These are phyloP conservation scores for Heterobasidion annosum DNA, from an alignment of 1,284 basidiomycete genomes.

Conservation along the genomic window DNA sequence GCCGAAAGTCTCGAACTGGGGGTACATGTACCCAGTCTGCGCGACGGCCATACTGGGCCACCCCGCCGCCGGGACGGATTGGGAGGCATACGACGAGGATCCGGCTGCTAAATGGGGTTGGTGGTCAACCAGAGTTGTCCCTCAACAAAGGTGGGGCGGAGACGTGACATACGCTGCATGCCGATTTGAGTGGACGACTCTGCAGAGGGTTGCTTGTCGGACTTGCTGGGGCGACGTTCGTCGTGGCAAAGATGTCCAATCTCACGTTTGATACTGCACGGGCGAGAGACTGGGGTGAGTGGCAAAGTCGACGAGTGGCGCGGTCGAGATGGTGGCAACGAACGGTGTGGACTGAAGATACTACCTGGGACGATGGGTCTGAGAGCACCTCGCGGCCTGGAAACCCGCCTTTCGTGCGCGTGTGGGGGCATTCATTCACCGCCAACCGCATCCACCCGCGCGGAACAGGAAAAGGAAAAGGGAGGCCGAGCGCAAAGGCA, in stretches of 20 bases:
- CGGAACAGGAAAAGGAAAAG: slow-evolving; percentile 2
- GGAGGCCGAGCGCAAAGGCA: slow-evolving; percentile 5
- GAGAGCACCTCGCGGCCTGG: too few species aligned
- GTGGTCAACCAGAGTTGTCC: neutral
- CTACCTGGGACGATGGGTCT: neutral
- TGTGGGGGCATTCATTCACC: slow-evolving; percentile 1
- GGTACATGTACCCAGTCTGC: slow-evolving; percentile 46
- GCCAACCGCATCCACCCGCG: neutral
- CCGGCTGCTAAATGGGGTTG: slow-evolving; percentile 17
- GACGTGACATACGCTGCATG: slow-evolving; percentile 21
- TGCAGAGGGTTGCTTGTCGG: slow-evolving; percentile 29
- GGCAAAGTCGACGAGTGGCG: neutral
- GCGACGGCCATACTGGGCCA: slow-evolving; percentile 44
- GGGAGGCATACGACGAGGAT: slow-evolving; percentile 21
- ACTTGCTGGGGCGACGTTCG: slow-evolving; percentile 52
- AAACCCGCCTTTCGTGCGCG: too few species aligned
- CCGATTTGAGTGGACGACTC: slow-evolving; percentile 16
- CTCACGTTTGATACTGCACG: slow-evolving; percentile 76
- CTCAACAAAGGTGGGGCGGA: too few species aligned
- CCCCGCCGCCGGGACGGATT: slow-evolving; percentile 19
- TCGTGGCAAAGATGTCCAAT: slow-evolving; percentile 89
- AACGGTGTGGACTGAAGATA: neutral
- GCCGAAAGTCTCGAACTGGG: slow-evolving; percentile 56
- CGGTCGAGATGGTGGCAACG: neutral
- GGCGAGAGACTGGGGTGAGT: neutral